Base-by-base conservation (phyloP, 2,329 filamentous ascomycete species). In the Colletotrichum zoysiae region DNA sequence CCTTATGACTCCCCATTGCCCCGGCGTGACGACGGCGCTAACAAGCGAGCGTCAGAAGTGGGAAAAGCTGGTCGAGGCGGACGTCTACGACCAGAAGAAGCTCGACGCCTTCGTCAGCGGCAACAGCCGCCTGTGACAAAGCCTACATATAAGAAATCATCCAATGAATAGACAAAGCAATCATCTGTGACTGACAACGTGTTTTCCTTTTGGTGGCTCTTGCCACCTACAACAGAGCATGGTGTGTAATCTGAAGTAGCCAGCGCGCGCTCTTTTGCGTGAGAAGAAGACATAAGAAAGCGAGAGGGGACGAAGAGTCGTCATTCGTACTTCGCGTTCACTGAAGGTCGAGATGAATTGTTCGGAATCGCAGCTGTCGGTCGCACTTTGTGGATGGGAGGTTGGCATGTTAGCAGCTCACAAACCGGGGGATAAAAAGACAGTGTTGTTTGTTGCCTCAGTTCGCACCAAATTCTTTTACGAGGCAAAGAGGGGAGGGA, bases 31-130 rank as follows among this genome's bases (percentile, higher is more conserved):
- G 35, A 40, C 12, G 7, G 35, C n/a, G 46, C 61, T 70, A 40
- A 70, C 62, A 48, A 30, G 61, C 58, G 60, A 56, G 40, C 12
- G 18, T 14, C 44, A 64, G 65, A 64, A 65, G 59, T 71, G 70
- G 70, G 70, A 71, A 60, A 69, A 71, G 40, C 65, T 71, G 16
- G 70, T 71, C 23, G 70, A 71, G 59, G 70, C 70, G 7, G 70
- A 71, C 46, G 70, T 71, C 33, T 71, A 70, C 55, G 53, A 71
- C 33, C 70, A 71, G 46, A 65, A 70, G 48, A 71, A 71, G 60
- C 70, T 71, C 14, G 70, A 71, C 20, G 55, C 55, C 40, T 71
- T 71, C 46, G 59, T 71, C 48, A 50, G 62, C 48, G 40, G 48
- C 23, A 65, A 16, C 61, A 58, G 68, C 44, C 44, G 65, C 16